Evolutionary conservation across 805 yeast genomes (phyloP).

Genomic region (Myxozyma neotropica): DNA sequence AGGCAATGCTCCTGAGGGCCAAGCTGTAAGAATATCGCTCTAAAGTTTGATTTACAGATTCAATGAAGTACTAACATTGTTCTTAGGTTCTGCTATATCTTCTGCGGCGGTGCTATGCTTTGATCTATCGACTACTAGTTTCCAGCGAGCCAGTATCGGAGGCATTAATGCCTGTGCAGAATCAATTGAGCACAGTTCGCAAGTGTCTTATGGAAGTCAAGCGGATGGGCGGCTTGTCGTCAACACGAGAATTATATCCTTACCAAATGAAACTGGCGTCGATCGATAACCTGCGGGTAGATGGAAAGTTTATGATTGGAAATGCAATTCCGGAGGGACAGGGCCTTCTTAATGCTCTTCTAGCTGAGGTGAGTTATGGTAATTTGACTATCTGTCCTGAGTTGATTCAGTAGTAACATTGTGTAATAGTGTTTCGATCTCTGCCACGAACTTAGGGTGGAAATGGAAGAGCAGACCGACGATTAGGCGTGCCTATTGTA

Average conservation of each 20-base stretch:
- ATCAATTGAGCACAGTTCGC: conserved; percentile 88
- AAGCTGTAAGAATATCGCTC: conserved; percentile 36
- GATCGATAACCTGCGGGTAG: conserved; percentile 79
- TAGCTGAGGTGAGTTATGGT: conserved; percentile 26
- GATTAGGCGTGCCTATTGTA: neutral
- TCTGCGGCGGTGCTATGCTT: conserved; percentile 86
- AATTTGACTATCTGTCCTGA: neutral
- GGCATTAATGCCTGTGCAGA: conserved; percentile 88
- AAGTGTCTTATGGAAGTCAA: conserved; percentile 87
- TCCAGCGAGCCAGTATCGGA: conserved; percentile 95
- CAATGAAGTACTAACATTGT: neutral
- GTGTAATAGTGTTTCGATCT: conserved; percentile 74
- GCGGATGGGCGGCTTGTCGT: conserved; percentile 87
- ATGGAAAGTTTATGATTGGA: conserved; percentile 89
- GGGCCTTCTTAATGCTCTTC: conserved; percentile 66
- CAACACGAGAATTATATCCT: conserved; percentile 88
- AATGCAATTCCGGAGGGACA: conserved; percentile 97
- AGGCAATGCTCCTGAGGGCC: conserved; percentile 54
- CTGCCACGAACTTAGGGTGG: conserved; percentile 84
- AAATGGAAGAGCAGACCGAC: conserved; percentile 41
- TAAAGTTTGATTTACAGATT: neutral
- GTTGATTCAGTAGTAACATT: neutral
- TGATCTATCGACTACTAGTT: conserved; percentile 84
- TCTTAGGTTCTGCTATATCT: conserved; percentile 62
- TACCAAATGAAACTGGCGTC: conserved; percentile 93